Conservation (phyloP, 208 protist genomes). For the Porcisia deanei region DNA sequence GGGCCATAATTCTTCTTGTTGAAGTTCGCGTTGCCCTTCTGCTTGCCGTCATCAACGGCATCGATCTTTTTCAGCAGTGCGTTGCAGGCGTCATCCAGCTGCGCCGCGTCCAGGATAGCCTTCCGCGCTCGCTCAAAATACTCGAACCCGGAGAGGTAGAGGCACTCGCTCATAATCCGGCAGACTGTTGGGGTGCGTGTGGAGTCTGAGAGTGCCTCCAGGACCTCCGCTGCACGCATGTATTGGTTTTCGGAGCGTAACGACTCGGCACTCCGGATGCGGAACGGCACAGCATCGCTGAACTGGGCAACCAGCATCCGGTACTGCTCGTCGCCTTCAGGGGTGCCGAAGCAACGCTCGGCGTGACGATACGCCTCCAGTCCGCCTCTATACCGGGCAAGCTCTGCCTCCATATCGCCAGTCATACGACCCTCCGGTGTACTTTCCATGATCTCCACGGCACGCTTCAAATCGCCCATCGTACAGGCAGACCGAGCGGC, state of each 20-base stretch:
- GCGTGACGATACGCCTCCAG: slow-evolving; percentile 65
- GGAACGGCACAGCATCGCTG: slow-evolving; percentile 71
- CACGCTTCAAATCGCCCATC: slow-evolving; percentile 79
- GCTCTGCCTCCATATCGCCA: slow-evolving; percentile 41
- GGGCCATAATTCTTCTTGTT: slow-evolving; percentile 74
- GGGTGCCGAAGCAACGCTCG: slow-evolving; percentile 62
- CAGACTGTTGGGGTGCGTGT: slow-evolving; percentile 54
- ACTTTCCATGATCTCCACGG: slow-evolving; percentile 61
- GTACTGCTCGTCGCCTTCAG: slow-evolving; percentile 81
- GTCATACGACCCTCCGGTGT: slow-evolving; percentile 43
- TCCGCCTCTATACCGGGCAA: slow-evolving; percentile 58
- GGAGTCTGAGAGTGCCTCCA: slow-evolving; percentile 60
- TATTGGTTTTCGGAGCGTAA: slow-evolving; percentile 64
- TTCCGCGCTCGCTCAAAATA: slow-evolving; percentile 75
- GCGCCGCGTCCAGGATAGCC: slow-evolving; percentile 45
- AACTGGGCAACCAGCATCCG: slow-evolving; percentile 85
- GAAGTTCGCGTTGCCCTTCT: slow-evolving; percentile 87
- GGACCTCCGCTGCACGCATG: slow-evolving; percentile 59
- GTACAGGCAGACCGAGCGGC: slow-evolving; percentile 73
- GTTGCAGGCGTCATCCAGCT: slow-evolving; percentile 72
- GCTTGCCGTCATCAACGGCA: slow-evolving; percentile 84
- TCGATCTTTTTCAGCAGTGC: slow-evolving; percentile 71
- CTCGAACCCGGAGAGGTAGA: slow-evolving; percentile 88
- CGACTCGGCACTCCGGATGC: slow-evolving; percentile 80
- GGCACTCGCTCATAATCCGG: slow-evolving; percentile 66